Base-by-base conservation (phyloP, 257 asterid genomes). In the Buddleja alternifolia region DNA sequence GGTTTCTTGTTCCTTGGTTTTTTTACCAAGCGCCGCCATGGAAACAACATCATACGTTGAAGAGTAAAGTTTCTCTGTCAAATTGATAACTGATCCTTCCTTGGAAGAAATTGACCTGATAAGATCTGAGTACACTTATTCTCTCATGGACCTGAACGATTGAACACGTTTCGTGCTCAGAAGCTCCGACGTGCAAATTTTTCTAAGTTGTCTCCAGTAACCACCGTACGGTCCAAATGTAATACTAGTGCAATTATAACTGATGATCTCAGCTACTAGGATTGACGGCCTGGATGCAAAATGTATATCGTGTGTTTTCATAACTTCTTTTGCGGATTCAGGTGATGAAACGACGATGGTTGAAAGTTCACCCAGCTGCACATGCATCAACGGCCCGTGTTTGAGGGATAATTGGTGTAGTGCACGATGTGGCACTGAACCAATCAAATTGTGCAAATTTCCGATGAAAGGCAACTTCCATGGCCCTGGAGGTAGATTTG, bases 201-300 rank as follows among this genome's bases (percentile, higher is more conserved):
- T 80, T 15, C 86, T 14, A 3, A 80, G 67, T 10, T 79, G 82
- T 51, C 78, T 68, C 87, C 87, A 82, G 59, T 79, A 85, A 0
- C 63, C 77, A 1, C 81, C 81, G 25, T 69, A 73, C 0, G 81
- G 79, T 1, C 48, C 25, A 24, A 78, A 84, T 0, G 48, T 19
- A 21, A 84, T 65, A 32, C 54, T 32, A 6, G 62, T 75, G 60
- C 56, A 47, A 10, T 52, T 40, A 17, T 82, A 74, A 7, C 80
- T 10, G 4, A 71, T 12, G 23, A 72, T 70, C 71, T 73, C 67
- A 1, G 75, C 12, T 0, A 46, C 79, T 0, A 76, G 57, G 16
- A 76, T 67, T 0, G 67, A 19, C 5, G 88, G 86, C 75, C 86
- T 68, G 0, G 75, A 66, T 11, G 82, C 80, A 41, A 74, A 81